A percentile compares a stretch with the other conserved stretches of the same genome.
These are phyloP conservation scores for Discostella stelligeroides DNA, from an alignment of 108 stramenopile species.

Conservation along the genomic window DNA sequence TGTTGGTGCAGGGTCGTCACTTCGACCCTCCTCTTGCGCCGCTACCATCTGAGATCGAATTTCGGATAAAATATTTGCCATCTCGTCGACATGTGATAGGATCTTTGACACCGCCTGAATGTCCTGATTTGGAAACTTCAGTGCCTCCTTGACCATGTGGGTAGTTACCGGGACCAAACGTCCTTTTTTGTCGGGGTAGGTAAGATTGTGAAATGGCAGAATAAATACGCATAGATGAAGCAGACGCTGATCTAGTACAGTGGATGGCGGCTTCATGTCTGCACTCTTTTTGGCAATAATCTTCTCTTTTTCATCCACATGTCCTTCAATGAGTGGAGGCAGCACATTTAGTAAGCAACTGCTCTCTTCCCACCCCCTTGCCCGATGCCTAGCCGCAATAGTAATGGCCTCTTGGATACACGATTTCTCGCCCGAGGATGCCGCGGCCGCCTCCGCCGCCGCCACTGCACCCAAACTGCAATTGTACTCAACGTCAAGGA, in stretches of 20 bases:
- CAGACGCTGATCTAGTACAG: slow-evolving; percentile 54
- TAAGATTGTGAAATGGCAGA: slow-evolving; percentile 65
- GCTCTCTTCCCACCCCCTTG: slow-evolving; percentile 51
- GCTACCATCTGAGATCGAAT: slow-evolving; percentile 29
- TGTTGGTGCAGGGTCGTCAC: background rate
- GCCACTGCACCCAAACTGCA: slow-evolving; percentile 23
- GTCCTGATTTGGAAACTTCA: slow-evolving; percentile 82
- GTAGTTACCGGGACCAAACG: slow-evolving; percentile 51
- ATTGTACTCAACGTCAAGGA: slow-evolving; percentile 41
- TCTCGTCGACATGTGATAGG: slow-evolving; percentile 59
- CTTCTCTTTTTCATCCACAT: slow-evolving; percentile 33
- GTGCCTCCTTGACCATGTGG: slow-evolving; percentile 77
- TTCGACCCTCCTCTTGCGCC: slow-evolving; percentile 14
- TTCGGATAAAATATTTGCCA: slow-evolving; percentile 55
- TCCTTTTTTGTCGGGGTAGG: slow-evolving; percentile 63
- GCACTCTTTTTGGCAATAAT: background rate
- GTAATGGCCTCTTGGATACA: slow-evolving; percentile 30
- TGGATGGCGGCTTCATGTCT: slow-evolving; percentile 12
- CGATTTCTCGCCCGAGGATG: background rate
- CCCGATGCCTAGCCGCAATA: slow-evolving; percentile 43
- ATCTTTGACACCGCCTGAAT: slow-evolving; percentile 52
- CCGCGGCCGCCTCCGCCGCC: background rate
- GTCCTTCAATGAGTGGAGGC: slow-evolving; percentile 36
- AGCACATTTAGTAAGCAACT: slow-evolving; percentile 36
- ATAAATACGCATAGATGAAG: slow-evolving; percentile 68